These are phyloP conservation scores for Halophytophthora batemanensis DNA, from an alignment of 352 stramenopile genomes.

Conservation along the genomic window DNA sequence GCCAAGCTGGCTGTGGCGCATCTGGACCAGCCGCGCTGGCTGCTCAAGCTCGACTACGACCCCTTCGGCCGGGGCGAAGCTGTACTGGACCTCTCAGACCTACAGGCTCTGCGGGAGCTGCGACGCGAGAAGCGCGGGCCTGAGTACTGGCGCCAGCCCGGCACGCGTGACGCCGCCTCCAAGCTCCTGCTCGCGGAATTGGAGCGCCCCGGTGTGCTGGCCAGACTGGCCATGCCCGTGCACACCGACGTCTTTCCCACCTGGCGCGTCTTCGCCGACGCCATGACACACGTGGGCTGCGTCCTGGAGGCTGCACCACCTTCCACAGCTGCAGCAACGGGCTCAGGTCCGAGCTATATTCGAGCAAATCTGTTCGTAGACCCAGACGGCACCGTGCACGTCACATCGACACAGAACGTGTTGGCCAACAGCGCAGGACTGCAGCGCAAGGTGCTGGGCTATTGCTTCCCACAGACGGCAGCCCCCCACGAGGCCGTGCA, in stretches of 20 bases:
- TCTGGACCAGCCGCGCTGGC: slow-evolving; percentile 72
- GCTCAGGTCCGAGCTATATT: slow-evolving; percentile 32
- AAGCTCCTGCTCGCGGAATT: slow-evolving; percentile 58
- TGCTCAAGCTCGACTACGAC: slow-evolving; percentile 84
- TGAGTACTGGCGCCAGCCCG: slow-evolving; percentile 73
- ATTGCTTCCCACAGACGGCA: slow-evolving; percentile 73
- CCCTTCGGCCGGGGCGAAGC: slow-evolving; percentile 58
- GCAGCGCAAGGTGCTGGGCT: slow-evolving; percentile 43
- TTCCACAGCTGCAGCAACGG: slow-evolving; percentile 2
- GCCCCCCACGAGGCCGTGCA: slow-evolving; percentile 75
- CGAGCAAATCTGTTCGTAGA: slow-evolving; percentile 80
- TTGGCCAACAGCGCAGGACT: slow-evolving; percentile 27
- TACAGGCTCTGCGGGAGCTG: slow-evolving; percentile 59
- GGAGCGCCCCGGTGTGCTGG: slow-evolving; percentile 38
- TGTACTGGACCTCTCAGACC: slow-evolving; percentile 58
- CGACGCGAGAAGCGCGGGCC: slow-evolving; percentile 53
- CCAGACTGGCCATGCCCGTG: slow-evolving; percentile 17
- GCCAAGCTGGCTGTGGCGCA: slow-evolving; percentile 86
- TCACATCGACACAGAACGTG: slow-evolving; percentile 70
- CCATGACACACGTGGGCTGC: slow-evolving; percentile 66
- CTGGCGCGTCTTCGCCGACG: slow-evolving; percentile 53
- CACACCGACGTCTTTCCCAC: slow-evolving; percentile 55
- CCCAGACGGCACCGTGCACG: slow-evolving; percentile 58
- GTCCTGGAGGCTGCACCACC: slow-evolving; percentile 76
- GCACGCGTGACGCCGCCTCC: slow-evolving; percentile 53